Evolutionary conservation across 2,329 filamentous ascomycete genomes (phyloP), one percentile per base, ranked within the genome.

Genomic region (Nothomitra cinnamomea): DNA sequence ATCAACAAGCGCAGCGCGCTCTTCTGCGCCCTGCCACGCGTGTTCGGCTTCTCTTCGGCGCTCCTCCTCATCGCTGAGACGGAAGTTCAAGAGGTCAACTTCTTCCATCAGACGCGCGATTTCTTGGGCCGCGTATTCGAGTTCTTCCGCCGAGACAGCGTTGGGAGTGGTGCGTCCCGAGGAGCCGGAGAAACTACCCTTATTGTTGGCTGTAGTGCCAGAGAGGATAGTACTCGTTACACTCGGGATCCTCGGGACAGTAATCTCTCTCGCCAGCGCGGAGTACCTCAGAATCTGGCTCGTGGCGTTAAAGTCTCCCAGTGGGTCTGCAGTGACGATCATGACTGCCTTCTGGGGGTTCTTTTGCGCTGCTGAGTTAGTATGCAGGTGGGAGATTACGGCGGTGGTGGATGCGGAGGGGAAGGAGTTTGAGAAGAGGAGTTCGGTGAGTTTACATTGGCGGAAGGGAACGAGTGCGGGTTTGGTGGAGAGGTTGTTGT

Each of bases 201-300:
- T 19, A 21, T 54, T 43, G 19, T 24, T 42, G 12, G 56, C 40
- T 4, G 59, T 59, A 28, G 60, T 58, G 42, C 63, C 63, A 13
- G 64, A 60, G 25, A 70, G 63, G n/a, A 55, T 53, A 7, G 50
- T 54, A 25, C 43, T 57, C 15, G 49, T 50, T 24, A 90, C 80
- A 49, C 85, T 92, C 0, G 89, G 89, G 6, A 94, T 79, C 3
- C 90, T 83, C 4, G 89, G 88, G 1, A 95, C 87, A 0, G 90
- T 94, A 10, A 96, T 85, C 68, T 96, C 90, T 19, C 88, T 80
- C 0, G 92, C 92, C 3, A 98, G 76, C 0, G 92, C 90, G 21
- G 87, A 92, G 69, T 98, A 98, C 17, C 90, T 82, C 1, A 98
- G 73, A 57, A 98, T 96, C 64, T 96, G 92, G 3, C 87, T 94